Evolutionary conservation across 371 early-diverging fungal genomes (phyloP).

Genomic region (Mortierella sp.): DNA sequence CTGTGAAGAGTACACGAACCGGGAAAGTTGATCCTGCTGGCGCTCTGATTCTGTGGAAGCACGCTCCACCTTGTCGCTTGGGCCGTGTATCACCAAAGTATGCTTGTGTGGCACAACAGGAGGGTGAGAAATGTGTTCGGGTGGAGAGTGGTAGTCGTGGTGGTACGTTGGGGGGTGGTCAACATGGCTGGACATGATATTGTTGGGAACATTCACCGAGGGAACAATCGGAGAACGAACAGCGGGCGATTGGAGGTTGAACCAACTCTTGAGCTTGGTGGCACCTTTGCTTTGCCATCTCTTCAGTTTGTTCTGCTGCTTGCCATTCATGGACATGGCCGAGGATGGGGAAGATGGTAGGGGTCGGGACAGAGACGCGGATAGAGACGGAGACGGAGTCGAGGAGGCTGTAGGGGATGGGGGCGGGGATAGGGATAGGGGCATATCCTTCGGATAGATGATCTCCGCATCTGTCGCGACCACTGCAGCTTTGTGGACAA

Average conservation of each 20-base stretch:
- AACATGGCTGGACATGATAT: background rate
- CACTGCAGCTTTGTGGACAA: background rate
- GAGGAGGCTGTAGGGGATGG: background rate
- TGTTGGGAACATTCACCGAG: background rate
- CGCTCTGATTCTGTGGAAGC: background rate
- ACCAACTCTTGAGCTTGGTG: slow-evolving; percentile 26
- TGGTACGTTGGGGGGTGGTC: too few relatives aligned
- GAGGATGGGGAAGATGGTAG: background rate
- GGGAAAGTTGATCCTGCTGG: background rate
- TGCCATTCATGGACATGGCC: background rate
- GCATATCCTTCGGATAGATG: too few relatives aligned
- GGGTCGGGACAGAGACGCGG: too few relatives aligned
- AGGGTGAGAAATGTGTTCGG: too few relatives aligned
- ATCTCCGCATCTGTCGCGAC: too few relatives aligned
- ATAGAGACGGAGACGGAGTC: too few relatives aligned
- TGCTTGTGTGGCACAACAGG: too few relatives aligned
- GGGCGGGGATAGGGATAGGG: too few relatives aligned
- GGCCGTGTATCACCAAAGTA: too few relatives aligned
- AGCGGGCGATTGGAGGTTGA: slow-evolving; percentile 2
- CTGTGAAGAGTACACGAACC: background rate
- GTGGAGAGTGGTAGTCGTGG: too few relatives aligned
- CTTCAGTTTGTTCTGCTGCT: slow-evolving; percentile 13
- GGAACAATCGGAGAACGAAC: background rate
- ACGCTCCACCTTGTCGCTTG: too few relatives aligned
- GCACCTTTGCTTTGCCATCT: slow-evolving; percentile 22